Base-by-base conservation (phyloP, 768 basidiomycete species). In the Dacryopinax primogenitus region DNA sequence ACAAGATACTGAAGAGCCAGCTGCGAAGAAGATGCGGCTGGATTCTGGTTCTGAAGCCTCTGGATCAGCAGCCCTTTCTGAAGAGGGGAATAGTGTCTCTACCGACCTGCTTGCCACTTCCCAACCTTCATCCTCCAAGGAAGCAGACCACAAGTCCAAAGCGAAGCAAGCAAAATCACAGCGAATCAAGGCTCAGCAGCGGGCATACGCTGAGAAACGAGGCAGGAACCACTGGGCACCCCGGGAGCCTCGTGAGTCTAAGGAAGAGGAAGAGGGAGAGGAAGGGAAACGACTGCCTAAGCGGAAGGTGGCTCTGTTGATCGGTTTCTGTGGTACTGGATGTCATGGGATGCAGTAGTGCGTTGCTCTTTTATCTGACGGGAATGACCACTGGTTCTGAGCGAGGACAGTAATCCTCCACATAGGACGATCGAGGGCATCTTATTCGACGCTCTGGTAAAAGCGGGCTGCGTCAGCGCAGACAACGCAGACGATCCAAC, bases 311-410 rank as follows among this genome's bases (percentile, higher is more conserved):
- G 93, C 90, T 0, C 74, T 97, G 58, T 76, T 96, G 63, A 78
- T 97, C 30, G 93, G 94, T 1, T 97, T 92, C 70, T 92, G 90
- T 75, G 95, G 95, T 4, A 86, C 90, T 0, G 92, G 90, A 0
- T 96, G 86, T 73, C 87, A 83, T 70, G 95, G 95, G 26, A 97
- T 96, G 90, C 95, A 98, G 77, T 88, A 93, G 95, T 96, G 72
- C 72, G 92, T 81, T 30, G 41, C 36, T 33, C 39, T 15, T 32
- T 64, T 26, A n/a, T n/a, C n/a, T n/a, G n/a, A n/a, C n/a, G n/a
- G n/a, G n/a, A n/a, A 32, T 45, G 26, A 11, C 30, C 0, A 62
- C 33, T 34, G 33, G 33, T n/a, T n/a, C n/a, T n/a, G n/a, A n/a
- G n/a, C n/a, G n/a, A 47, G n/a, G 34, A 63, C 66, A 91, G 90